Percentiles rank a stretch among this genome's conserved stretches.
These are phyloP conservation scores for Thalassiosira mediterranea DNA, from an alignment of 352 stramenopile species.

Conservation along the genomic window DNA sequence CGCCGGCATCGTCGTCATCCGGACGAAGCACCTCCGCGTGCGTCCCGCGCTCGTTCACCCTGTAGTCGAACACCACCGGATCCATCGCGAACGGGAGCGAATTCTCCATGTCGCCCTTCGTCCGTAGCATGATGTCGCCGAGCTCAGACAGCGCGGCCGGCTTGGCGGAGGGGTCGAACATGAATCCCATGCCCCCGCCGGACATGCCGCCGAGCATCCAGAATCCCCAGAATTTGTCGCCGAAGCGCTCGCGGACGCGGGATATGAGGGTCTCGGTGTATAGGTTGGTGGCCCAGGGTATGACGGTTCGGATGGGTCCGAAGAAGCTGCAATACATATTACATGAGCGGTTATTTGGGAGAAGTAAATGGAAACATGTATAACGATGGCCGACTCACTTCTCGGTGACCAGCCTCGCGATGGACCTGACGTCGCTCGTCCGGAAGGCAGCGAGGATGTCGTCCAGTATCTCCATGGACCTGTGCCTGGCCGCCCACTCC, in stretches of 20 bases:
- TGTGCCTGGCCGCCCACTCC: conserved; percentile 57
- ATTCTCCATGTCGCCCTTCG: conserved; percentile 61
- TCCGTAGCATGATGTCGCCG: conserved; percentile 62
- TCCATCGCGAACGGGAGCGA: conserved; percentile 69
- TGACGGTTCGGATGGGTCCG: conserved; percentile 55
- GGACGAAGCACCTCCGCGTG: conserved; percentile 39
- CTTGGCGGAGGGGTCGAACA: conserved; percentile 63
- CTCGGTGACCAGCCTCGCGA: conserved; percentile 60
- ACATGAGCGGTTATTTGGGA: not conserved
- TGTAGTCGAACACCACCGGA: conserved; percentile 67
- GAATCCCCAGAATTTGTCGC: conserved; percentile 59
- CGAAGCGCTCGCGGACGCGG: conserved; percentile 47
- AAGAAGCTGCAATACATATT: conserved; percentile 48
- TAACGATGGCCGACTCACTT: conserved; percentile 19
- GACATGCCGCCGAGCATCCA: conserved; percentile 61
- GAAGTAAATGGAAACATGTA: not conserved
- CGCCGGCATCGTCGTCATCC: conserved; percentile 8
- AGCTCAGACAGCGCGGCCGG: conserved; percentile 39
- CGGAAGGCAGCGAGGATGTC: conserved; percentile 62
- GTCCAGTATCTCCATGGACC: conserved; percentile 62
- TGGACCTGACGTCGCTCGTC: conserved; percentile 45
- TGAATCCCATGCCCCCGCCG: conserved; percentile 71
- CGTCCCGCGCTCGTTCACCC: conserved; percentile 63
- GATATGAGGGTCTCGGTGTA: conserved; percentile 71
- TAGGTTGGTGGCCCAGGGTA: conserved; percentile 64